Percentiles rank a stretch among this genome's conserved stretches.
These are phyloP conservation scores for Ustilago hordei DNA, from an alignment of 1,284 basidiomycete species.

Conservation along the genomic window DNA sequence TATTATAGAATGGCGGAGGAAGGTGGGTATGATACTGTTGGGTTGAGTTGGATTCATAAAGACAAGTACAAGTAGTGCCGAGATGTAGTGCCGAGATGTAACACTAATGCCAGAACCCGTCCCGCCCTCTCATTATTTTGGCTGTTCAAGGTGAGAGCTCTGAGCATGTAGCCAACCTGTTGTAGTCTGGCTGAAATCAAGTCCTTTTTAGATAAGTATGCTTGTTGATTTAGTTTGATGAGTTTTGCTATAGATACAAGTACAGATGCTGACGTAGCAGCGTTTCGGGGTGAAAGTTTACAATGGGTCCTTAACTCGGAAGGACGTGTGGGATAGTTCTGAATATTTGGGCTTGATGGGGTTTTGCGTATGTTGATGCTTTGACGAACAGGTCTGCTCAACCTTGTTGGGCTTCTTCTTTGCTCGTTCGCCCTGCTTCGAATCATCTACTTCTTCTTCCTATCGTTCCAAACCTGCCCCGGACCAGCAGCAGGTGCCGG, in stretches of 20 bases:
- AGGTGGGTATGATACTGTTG: constrained; percentile 63
- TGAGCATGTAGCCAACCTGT: too few relatives aligned
- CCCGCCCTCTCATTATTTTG: neutral
- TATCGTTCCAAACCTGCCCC: constrained; percentile 53
- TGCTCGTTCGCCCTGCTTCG: neutral
- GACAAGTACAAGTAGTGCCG: constrained; percentile 55
- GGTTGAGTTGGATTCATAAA: constrained; percentile 65
- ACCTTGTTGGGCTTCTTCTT: neutral
- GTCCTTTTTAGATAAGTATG: neutral
- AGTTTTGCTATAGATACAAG: constrained; percentile 34
- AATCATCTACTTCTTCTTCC: constrained; percentile 47
- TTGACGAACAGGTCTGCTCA: too few relatives aligned
- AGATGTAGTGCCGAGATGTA: neutral
- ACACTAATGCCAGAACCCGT: neutral
- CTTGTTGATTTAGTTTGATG: neutral
- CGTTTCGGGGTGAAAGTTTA: neutral
- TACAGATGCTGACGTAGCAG: constrained; percentile 17
- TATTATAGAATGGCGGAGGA: constrained; percentile 84
- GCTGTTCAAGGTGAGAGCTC: neutral
- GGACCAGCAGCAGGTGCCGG: constrained; percentile 33
- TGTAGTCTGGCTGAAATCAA: neutral
- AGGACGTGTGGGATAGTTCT: neutral
- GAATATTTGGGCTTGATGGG: neutral
- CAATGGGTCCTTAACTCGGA: neutral
- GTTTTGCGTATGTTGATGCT: neutral